Percentiles rank a stretch among this genome's conserved stretches.
Conservation (phyloP, 2,329 filamentous ascomycete species). For the Aspergillaceae sp. region DNA sequence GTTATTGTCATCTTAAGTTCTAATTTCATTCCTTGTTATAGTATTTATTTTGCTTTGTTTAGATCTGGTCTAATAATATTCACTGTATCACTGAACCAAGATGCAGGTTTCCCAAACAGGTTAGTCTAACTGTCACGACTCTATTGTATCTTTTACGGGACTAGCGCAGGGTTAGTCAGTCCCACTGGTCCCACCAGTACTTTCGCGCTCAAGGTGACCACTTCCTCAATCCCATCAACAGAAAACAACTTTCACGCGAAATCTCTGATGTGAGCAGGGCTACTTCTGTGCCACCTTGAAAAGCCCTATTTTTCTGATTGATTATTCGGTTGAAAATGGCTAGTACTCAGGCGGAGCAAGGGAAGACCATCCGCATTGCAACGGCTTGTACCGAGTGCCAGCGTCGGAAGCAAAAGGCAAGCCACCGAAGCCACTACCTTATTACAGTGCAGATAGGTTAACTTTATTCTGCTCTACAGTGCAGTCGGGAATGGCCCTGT, state of each 20-base stretch:
- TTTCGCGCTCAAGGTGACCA: too few relatives aligned
- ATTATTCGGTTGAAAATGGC: too few relatives aligned
- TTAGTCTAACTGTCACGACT: background rate
- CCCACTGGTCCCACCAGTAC: too few relatives aligned
- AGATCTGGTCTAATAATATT: background rate
- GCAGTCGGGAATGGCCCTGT: slow-evolving; percentile 44
- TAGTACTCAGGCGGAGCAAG: background rate
- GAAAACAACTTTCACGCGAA: too few relatives aligned
- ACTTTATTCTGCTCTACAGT: slow-evolving; percentile 25
- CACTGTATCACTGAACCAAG: too few relatives aligned
- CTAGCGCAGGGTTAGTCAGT: too few relatives aligned
- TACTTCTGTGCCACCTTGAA: too few relatives aligned
- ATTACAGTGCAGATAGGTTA: background rate
- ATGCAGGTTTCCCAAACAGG: background rate
- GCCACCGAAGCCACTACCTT: slow-evolving; percentile 1
- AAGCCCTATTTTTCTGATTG: too few relatives aligned
- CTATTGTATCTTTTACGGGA: background rate
- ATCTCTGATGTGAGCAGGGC: too few relatives aligned
- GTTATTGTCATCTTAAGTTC: too few relatives aligned
- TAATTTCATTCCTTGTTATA: background rate
- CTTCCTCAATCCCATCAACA: too few relatives aligned
- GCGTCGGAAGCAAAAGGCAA: slow-evolving; percentile 44
- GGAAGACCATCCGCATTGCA: slow-evolving; percentile 9
- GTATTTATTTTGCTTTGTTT: background rate
- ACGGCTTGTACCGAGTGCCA: slow-evolving; percentile 42